A percentile compares a stretch with the other conserved stretches of the same genome.
Conservation (phyloP, 1,139 yeast species). For the Blastobotrys elegans region DNA sequence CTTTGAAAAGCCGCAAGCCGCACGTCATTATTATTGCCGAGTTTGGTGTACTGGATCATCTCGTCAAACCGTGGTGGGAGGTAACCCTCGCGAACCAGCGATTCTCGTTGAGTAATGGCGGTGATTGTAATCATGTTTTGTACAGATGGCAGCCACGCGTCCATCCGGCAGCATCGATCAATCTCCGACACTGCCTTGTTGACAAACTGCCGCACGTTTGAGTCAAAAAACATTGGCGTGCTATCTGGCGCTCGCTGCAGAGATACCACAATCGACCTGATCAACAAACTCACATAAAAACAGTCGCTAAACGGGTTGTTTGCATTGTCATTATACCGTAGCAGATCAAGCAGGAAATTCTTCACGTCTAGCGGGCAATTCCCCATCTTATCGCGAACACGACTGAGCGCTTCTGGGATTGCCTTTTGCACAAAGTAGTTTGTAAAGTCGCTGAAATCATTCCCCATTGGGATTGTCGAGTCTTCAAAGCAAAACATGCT, state of each 20-base stretch:
- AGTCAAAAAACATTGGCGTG: slow-evolving; percentile 4
- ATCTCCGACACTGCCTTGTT: slow-evolving; percentile 53
- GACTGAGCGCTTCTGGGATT: slow-evolving; percentile 58
- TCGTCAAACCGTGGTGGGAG: slow-evolving; percentile 50
- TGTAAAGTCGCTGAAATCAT: slow-evolving; percentile 69
- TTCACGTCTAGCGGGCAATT: slow-evolving; percentile 62
- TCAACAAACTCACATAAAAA: slow-evolving; percentile 55
- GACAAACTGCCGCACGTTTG: slow-evolving; percentile 31
- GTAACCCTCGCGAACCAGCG: slow-evolving; percentile 55
- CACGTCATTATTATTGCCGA: slow-evolving; percentile 47
- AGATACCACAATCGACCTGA: slow-evolving; percentile 51
- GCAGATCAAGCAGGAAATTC: slow-evolving; percentile 59
- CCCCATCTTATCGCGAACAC: slow-evolving; percentile 57
- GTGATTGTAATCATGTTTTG: slow-evolving; percentile 54
- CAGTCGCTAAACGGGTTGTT: slow-evolving; percentile 74
- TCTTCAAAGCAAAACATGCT: slow-evolving; percentile 67
- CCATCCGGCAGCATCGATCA: slow-evolving; percentile 71
- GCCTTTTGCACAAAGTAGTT: slow-evolving; percentile 65
- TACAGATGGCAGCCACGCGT: slow-evolving; percentile 80
- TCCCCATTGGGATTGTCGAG: slow-evolving; percentile 65
- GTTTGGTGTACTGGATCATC: slow-evolving; percentile 46
- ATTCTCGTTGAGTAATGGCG: slow-evolving; percentile 54
- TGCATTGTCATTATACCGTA: slow-evolving; percentile 82
- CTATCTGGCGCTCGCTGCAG: slow-evolving; percentile 26
- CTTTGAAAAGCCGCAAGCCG: slow-evolving; percentile 69